Percentiles rank a stretch among this genome's conserved stretches.
Conservation (phyloP, 2,329 filamentous ascomycete genomes). For the Epichloe gansuensis region DNA sequence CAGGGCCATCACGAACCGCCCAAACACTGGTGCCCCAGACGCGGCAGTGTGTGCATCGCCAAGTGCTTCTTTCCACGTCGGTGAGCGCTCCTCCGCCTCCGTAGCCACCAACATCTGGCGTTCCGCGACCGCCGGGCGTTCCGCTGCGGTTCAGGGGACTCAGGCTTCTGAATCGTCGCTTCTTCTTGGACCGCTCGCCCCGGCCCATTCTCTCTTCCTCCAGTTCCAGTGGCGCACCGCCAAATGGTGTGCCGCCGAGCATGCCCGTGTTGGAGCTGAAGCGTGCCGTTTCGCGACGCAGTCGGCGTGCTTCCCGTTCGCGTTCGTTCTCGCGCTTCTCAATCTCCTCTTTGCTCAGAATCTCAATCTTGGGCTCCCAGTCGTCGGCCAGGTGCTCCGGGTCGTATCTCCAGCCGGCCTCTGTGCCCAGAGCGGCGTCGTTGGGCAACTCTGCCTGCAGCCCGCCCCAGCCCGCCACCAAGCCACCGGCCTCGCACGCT, state of each 20-base stretch:
- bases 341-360: slow-evolving; percentile 86
- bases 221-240: slow-evolving; percentile 33
- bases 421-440: slow-evolving; percentile 67
- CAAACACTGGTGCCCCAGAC: slow-evolving; percentile 86
- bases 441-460: slow-evolving; percentile 62
- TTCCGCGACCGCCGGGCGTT: slow-evolving; percentile 60
- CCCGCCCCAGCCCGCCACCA: slow-evolving; percentile 61
- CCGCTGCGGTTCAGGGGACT: slow-evolving; percentile 57
- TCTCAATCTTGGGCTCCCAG: slow-evolving; percentile 74
- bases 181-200: slow-evolving; percentile 90
- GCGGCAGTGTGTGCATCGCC: slow-evolving; percentile 79
- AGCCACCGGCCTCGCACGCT: slow-evolving; percentile 78
- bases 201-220: slow-evolving; percentile 79
- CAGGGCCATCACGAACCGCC: slow-evolving; percentile 86
- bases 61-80: slow-evolving; percentile 66
- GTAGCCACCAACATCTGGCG: slow-evolving; percentile 65
- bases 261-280: slow-evolving; percentile 82
- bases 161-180: slow-evolving; percentile 78
- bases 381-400: slow-evolving; percentile 75
- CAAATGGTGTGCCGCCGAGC: slow-evolving; percentile 57
- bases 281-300: slow-evolving; percentile 80
- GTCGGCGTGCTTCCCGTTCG: slow-evolving; percentile 74
- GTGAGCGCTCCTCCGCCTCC: slow-evolving; percentile 57
- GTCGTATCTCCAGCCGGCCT: slow-evolving; percentile 92
- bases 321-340: slow-evolving; percentile 92